phyloP scores from a whole-genome alignment of 2,329 filamentous ascomycete genomes.

The Epichloe sylvatica region DNA sequence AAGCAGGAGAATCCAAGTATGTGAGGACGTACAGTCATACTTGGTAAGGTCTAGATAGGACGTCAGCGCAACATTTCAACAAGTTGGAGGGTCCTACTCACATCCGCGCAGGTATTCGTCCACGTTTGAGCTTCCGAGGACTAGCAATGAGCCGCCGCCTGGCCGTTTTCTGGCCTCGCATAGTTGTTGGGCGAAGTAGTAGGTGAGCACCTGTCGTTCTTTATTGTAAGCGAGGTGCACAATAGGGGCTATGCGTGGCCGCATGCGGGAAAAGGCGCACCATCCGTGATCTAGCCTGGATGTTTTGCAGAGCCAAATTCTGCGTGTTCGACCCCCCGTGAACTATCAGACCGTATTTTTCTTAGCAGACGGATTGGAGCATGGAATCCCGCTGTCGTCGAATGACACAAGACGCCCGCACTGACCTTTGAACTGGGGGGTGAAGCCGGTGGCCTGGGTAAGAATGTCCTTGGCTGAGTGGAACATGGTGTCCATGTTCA shows the following conservation, averaged over 20 bases:
- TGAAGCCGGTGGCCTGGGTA: conserved; percentile 41
- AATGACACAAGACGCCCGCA: conserved; percentile 22
- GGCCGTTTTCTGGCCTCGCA: conserved; percentile 11
- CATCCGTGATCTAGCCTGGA: conserved; percentile 51
- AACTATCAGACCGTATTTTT: conserved; percentile 12
- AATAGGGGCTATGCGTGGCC: background rate
- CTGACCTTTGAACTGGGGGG: conserved; percentile 33
- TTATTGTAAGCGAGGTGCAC: background rate
- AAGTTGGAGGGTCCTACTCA: background rate
- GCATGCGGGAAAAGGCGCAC: conserved; percentile 20
- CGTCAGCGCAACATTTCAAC: background rate
- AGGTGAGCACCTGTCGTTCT: background rate
- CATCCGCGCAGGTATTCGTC: conserved; percentile 12
- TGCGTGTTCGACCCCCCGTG: conserved; percentile 45
- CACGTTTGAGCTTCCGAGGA: conserved; percentile 17
- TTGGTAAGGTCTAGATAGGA: conserved; percentile 18
- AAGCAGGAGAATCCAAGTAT: background rate
- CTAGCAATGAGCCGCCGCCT: conserved; percentile 13
- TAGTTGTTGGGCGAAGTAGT: conserved; percentile 34
- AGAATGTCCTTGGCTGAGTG: conserved; percentile 46
- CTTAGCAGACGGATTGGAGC: conserved; percentile 1
- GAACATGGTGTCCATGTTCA: conserved; percentile 49
- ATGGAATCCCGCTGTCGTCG: background rate
- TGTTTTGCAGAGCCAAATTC: conserved; percentile 51
- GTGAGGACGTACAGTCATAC: conserved; percentile 12